Evolutionary conservation across 345 rosid genomes (phyloP).

Genomic region (Brassica nigra): DNA sequence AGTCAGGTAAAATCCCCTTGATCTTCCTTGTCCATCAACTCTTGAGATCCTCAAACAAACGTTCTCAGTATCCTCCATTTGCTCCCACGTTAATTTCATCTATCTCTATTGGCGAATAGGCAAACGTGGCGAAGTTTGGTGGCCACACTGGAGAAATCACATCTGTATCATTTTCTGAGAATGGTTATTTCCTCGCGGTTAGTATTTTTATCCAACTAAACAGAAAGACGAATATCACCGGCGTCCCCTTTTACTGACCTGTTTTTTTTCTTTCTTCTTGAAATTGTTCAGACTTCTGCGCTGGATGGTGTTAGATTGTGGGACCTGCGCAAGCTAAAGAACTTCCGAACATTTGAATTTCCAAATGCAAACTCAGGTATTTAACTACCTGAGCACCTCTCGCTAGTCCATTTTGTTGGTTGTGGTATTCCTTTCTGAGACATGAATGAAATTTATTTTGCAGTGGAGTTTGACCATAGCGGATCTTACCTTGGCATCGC

Average conservation of each 20-base stretch:
- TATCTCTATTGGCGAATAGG: constrained; percentile 46
- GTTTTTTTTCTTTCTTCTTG: neutral
- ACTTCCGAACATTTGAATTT: constrained; percentile 74
- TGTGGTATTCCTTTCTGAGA: neutral
- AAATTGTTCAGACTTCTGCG: constrained; percentile 74
- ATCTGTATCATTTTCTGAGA: constrained; percentile 95
- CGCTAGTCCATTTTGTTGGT: constrained; percentile 1
- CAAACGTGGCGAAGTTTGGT: constrained; percentile 82
- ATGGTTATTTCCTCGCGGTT: constrained; percentile 96
- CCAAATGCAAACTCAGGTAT: constrained; percentile 84
- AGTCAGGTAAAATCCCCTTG: constrained; percentile 59
- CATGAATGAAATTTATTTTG: constrained; percentile 22
- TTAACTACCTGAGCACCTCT: constrained; percentile 17
- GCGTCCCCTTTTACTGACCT: constrained; percentile 21
- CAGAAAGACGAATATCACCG: neutral
- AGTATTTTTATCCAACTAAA: constrained; percentile 20
- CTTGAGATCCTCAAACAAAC: neutral
- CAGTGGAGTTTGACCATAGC: constrained; percentile 97
- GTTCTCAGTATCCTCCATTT: constrained; percentile 11
- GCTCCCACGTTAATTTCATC: constrained; percentile 6
- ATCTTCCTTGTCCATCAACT: constrained; percentile 1
- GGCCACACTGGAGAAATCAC: constrained; percentile 78
- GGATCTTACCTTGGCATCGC: constrained; percentile 89
- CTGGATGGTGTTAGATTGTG: constrained; percentile 92
- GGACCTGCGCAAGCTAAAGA: constrained; percentile 96